Percentiles rank a stretch among this genome's conserved stretches.
These are phyloP conservation scores for Aspergillus egyptiacus DNA, from an alignment of 495 filamentous ascomycete genomes.

Conservation along the genomic window DNA sequence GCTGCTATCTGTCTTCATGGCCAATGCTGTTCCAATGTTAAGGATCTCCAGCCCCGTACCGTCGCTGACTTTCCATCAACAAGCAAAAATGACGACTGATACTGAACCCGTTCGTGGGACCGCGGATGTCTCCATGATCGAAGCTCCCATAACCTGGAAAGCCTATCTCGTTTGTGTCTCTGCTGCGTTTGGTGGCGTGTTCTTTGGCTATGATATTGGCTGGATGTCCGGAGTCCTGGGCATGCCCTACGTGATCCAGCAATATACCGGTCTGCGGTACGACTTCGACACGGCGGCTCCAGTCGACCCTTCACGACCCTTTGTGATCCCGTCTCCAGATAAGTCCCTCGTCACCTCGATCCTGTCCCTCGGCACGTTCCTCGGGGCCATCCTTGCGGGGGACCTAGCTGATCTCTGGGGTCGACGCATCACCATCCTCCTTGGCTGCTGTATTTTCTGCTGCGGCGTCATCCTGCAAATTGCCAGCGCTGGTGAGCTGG, in stretches of 20 bases:
- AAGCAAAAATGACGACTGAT: no score
- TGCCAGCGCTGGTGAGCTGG: no score
- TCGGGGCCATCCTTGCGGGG: constrained; percentile 67
- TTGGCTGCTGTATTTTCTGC: constrained; percentile 60
- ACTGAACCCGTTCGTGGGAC: no score
- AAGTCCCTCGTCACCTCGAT: constrained; percentile 73
- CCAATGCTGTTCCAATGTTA: no score
- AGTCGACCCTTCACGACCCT: constrained; percentile 45
- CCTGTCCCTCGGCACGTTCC: constrained; percentile 84
- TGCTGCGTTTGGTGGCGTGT: no score
- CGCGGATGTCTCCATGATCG: no score
- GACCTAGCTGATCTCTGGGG: constrained; percentile 68
- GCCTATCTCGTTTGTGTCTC: no score
- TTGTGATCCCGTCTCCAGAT: constrained; percentile 47
- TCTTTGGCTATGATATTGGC: constrained; percentile 83
- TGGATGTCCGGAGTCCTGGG: constrained; percentile 79
- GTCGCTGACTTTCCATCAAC: no score
- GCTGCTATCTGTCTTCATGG: no score
- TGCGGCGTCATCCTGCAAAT: constrained; percentile 82
- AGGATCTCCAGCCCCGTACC: no score
- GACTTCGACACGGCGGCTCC: no score
- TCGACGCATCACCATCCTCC: constrained; percentile 64
- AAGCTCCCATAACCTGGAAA: no score
- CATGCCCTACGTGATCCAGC: constrained; percentile 64
- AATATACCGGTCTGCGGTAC: constrained; percentile 61